Base-by-base conservation (phyloP, 2,329 filamentous ascomycete genomes). In the Penicillium sp. region DNA sequence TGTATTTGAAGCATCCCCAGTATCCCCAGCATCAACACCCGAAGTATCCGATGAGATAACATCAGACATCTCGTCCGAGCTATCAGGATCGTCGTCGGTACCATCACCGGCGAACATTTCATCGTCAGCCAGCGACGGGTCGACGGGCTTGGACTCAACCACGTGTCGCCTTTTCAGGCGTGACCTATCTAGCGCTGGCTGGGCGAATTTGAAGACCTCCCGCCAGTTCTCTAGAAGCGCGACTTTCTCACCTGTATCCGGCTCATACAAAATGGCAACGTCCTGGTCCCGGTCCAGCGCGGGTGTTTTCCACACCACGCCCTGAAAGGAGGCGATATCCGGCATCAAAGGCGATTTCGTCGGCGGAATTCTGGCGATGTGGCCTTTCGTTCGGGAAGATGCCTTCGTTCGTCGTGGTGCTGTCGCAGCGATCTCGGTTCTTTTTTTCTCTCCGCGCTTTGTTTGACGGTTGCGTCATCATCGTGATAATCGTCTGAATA, bases 171-270 rank as follows among this genome's bases (percentile, higher is more conserved):
- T 62, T 28, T 64, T 62, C 48, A 65, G 25, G 0, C 62, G 55
- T 6, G 60, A 62, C 19, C 63, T 64, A 41, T 67, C 67, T 44
- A 67, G 65, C 17, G 64, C 63, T 6, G 70, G 72, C 50, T 74
- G 67, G 0, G 69, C 66, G 14, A 68, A 61, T 38, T 72, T 71
- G 58, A 79, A 78, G 3, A 77, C 61, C 53, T 78, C 74, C 19
- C 75, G 69, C 76, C 77, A 79, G 60, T 79, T 75, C 58, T 75
- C 73, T 45, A 79, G 65, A 17, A 80, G 57, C 2, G 77, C 70
- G 0, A 80, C 75, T 49, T 73, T 73, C 22, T 76, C 72, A 4
- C 73, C 73, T 4, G 72, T 63, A 4, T 75, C 76, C 0, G 73
- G 73, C 28, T 74, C 67, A 49, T 77, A 74, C 11, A 72, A 60